Evolutionary conservation across 345 rosid genomes (phyloP), one percentile per base, ranked within the genome.

Genomic region (Hibiscus mutabilis): DNA sequence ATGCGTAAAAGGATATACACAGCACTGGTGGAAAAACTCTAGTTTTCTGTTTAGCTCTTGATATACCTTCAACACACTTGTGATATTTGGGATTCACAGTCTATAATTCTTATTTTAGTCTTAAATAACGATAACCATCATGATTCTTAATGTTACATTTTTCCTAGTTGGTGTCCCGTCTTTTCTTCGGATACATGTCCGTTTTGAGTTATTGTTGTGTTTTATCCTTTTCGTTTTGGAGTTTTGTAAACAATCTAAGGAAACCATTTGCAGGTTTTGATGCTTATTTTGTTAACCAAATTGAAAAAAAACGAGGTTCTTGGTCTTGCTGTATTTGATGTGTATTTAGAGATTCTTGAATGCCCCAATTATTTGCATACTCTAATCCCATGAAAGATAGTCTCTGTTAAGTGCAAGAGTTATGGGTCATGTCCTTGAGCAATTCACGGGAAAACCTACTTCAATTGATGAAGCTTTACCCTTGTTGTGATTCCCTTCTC

Each of bases 41-140:
- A n/a, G 40, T 35, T 65, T 16, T 62, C 67, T 4, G 49, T 63
- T 63, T 63, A 63, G 52, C 51, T 63, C 51, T 63, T 40, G 16
- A 37, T 37, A 18, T 37, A 37, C 12, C 27, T 37, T 37, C 27
- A n/a, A 4, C 67, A 19, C 15, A 19, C 12, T 37, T 63, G 25
- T 19, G 47, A 19, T 37, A 11, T 63, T 63, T 37, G 22, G 25
- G 3, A 61, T 61, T n/a, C 47, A n/a, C 6, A 16, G 9, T 31
- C 66, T 31, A 60, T 35, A 35, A 35, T n/a, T 60, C 13, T 31
- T 60, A 18, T 35, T 27, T 61, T 35, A 31, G 66, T 33, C 47
- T 35, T 62, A 18, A 16, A n/a, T 18, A 33, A 24, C 2, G 6
- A 35, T 11, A 61, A 33, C 15, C 35, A 35, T 60, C 12, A 31